Percentiles rank a stretch among this genome's conserved stretches.
Evolutionary conservation across 1,284 basidiomycete genomes (phyloP).

Genomic region (Irpex rosettiformis): DNA sequence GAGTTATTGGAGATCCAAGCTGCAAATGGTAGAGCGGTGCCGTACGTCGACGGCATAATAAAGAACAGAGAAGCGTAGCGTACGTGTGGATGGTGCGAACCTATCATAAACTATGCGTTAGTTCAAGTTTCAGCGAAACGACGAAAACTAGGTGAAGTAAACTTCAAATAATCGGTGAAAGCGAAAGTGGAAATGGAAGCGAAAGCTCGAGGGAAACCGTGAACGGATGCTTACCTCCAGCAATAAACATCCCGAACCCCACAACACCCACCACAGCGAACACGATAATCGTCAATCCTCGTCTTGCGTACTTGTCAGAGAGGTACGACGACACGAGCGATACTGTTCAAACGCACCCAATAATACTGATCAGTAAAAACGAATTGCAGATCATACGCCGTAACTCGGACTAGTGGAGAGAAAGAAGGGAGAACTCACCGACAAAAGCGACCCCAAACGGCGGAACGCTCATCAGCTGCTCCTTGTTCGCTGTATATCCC

Average conservation of each 20-base stretch:
- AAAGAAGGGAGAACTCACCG: neutral
- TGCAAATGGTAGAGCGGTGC: conserved; percentile 55
- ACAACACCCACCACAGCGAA: conserved; percentile 56
- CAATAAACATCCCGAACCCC: conserved; percentile 49
- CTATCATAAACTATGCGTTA: neutral
- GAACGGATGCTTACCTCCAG: too few relatives aligned
- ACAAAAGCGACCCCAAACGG: neutral
- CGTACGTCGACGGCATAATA: conserved; percentile 57
- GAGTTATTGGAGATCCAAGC: conserved; percentile 70
- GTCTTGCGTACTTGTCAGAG: neutral
- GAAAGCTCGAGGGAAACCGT: too few relatives aligned
- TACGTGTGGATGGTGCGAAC: neutral
- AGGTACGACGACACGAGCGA: neutral
- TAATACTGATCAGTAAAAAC: too few relatives aligned
- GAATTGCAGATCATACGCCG: too few relatives aligned
- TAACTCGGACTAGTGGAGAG: too few relatives aligned
- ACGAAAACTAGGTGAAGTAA: too few relatives aligned
- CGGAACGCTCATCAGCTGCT: neutral
- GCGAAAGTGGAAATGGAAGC: too few relatives aligned
- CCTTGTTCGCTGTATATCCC: neutral
- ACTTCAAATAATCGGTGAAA: too few relatives aligned
- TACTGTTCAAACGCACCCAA: conserved; percentile 22
- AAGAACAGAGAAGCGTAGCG: conserved; percentile 55
- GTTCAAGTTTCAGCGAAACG: too few relatives aligned
- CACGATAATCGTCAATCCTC: conserved; percentile 13